Evolutionary conservation across 495 filamentous ascomycete genomes (phyloP), one percentile per base, ranked within the genome.

Genomic region (Talaromyces proteolyticus): DNA sequence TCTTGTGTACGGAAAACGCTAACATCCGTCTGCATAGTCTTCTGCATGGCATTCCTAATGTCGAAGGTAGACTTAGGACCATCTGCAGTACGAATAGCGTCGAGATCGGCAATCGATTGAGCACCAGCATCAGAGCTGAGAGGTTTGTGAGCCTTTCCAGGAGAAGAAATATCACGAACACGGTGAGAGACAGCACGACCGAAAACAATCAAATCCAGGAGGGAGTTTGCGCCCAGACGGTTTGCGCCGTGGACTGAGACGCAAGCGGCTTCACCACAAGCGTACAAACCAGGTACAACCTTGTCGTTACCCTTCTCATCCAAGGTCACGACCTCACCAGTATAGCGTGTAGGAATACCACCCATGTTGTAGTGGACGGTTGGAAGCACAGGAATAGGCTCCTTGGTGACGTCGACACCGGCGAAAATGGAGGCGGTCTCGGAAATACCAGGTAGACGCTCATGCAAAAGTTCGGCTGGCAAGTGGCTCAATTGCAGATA

Each of bases 321-420:
- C 43, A 92, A 76, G 24, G 86, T 91, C 50, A 97, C 67, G 58
- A 96, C 92, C 72, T 97, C 91, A 66, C 92, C 92, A 52, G 89
- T 96, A 79, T 93, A 96, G 60, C 88, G 88, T 52, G 92, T 97
- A 42, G 92, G 92, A 61, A 96, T 95, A 77, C 92, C 92, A 68
- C 92, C 92, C 92, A 97, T 97, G 81, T 96, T 96, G 80, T 97
- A 97, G 77, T 97, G 93, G 61, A 95, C 93, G 41, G 92, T 97
- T 44, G 92, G 92, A 50, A 97, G 78, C 56, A 97, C 93, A 49
- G 92, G 92, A 61, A 97, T 97, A 56, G 92, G 92, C 69, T 95
- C 87, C 76, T 94, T 95, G 64, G 83, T 85, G 55, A 97, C 91
- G 66, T 97, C 93, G 60, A 97, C 91, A 67, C 92, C 92, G 29